These are phyloP conservation scores for Casuarina cunninghamiana DNA, from an alignment of 306 rosid genomes.

Conservation along the genomic window DNA sequence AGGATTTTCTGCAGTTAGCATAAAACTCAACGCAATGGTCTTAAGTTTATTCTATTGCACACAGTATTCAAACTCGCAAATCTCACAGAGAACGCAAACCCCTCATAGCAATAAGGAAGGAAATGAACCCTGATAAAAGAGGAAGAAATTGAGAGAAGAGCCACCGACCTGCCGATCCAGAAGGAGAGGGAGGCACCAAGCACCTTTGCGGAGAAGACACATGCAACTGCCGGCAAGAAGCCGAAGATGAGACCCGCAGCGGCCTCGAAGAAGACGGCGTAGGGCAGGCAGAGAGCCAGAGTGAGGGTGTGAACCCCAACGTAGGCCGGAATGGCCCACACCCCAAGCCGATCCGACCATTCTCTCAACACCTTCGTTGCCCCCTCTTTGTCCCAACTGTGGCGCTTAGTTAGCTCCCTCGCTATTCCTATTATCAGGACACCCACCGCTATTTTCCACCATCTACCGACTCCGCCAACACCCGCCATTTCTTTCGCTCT, in stretches of 20 bases:
- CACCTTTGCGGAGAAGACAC: slow-evolving; percentile 86
- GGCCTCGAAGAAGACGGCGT: slow-evolving; percentile 82
- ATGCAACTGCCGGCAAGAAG: slow-evolving; percentile 65
- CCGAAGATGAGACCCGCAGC: slow-evolving; percentile 83
- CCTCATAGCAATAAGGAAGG: too few relatives aligned
- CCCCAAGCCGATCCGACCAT: slow-evolving; percentile 62
- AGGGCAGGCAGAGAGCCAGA: slow-evolving; percentile 79
- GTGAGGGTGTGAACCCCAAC: slow-evolving; percentile 67
- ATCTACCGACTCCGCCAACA: slow-evolving; percentile 18
- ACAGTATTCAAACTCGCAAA: too few relatives aligned
- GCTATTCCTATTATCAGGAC: slow-evolving; percentile 34
- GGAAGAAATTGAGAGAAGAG: too few relatives aligned
- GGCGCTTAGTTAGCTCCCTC: slow-evolving; percentile 27
- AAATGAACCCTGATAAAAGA: too few relatives aligned
- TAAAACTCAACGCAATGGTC: too few relatives aligned
- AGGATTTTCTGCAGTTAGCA: too few relatives aligned
- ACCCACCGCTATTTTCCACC: slow-evolving; percentile 53
- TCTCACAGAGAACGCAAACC: too few relatives aligned
- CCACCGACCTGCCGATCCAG: slow-evolving; percentile 71
- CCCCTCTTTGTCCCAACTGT: slow-evolving; percentile 59
- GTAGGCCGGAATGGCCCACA: slow-evolving; percentile 87
- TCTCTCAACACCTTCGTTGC: slow-evolving; percentile 36
- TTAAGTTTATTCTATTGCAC: too few relatives aligned
- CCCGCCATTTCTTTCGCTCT: background rate
- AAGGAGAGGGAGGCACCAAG: slow-evolving; percentile 91